phyloP scores from a whole-genome alignment of 441 rosid genomes.

The Adansonia rubrostipa region DNA sequence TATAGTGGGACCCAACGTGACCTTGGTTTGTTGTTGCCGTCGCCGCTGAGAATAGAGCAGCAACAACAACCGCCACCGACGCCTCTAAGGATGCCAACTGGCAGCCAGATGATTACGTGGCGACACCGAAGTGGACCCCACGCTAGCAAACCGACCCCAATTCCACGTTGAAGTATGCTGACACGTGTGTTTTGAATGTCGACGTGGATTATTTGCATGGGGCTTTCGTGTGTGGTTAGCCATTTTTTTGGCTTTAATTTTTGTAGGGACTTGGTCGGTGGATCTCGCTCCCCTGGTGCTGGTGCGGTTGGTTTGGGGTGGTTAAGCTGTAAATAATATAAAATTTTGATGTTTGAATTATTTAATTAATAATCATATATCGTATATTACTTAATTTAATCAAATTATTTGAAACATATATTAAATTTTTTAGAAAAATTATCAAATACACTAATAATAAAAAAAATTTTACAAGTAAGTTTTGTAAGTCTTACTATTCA shows the following conservation, averaged over 20 bases:
- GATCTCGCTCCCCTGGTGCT: background rate
- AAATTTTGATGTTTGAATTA: no score
- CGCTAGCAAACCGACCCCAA: background rate
- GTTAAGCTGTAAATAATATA: background rate
- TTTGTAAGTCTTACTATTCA: no score
- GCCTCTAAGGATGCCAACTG: background rate
- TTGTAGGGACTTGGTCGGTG: background rate
- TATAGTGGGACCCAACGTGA: constrained; percentile 32
- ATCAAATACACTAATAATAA: no score
- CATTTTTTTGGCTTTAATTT: background rate
- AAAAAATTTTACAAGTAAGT: no score
- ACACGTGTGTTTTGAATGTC: background rate
- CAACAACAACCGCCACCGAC: background rate
- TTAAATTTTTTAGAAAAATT: no score
- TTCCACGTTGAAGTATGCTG: background rate
- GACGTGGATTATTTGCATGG: background rate
- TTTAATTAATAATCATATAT: no score
- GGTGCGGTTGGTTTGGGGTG: background rate
- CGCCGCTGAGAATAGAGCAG: background rate
- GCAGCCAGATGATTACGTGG: background rate
- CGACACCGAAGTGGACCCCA: background rate
- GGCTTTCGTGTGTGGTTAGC: background rate
- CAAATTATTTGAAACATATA: no score
- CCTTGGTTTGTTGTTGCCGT: background rate
- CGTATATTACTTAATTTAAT: no score